These are phyloP conservation scores for Choanephora cucurbitarum DNA, from an alignment of 371 early-diverging fungal genomes.

Conservation along the genomic window DNA sequence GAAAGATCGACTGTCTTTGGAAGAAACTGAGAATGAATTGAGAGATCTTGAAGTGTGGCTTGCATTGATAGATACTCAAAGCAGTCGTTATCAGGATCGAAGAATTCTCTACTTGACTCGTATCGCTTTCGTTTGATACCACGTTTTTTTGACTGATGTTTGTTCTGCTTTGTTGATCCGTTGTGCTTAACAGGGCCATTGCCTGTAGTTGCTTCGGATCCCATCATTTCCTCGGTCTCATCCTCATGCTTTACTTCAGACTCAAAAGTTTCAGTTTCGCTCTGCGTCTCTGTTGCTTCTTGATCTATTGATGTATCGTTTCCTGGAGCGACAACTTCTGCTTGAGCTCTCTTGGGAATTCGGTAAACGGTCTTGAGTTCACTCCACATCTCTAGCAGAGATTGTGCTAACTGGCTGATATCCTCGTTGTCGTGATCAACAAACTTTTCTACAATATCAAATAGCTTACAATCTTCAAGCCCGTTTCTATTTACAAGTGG, in stretches of 20 bases:
- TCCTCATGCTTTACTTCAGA: background rate
- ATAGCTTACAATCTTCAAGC: conserved; percentile 63
- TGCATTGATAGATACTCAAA: conserved; percentile 35
- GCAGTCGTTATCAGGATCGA: conserved; percentile 43
- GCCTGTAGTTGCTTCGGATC: too few species aligned
- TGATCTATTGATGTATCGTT: background rate
- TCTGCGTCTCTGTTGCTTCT: background rate
- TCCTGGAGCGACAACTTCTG: background rate
- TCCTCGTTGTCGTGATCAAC: conserved; percentile 43
- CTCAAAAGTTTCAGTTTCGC: background rate
- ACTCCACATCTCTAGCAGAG: conserved; percentile 52
- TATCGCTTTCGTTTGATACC: conserved; percentile 10
- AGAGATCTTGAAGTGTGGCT: conserved; percentile 19
- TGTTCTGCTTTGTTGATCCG: too few species aligned
- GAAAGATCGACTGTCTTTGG: conserved; percentile 24
- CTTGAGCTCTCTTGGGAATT: conserved; percentile 50
- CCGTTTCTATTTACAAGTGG: conserved; percentile 69
- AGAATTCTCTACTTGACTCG: conserved; percentile 36
- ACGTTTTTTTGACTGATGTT: too few species aligned
- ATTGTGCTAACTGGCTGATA: conserved; percentile 36
- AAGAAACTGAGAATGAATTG: conserved; percentile 24
- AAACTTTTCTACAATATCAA: conserved; percentile 50
- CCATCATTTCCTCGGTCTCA: too few species aligned
- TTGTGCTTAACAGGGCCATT: too few species aligned
- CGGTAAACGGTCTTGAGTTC: conserved; percentile 54